Percentiles rank a stretch among this genome's conserved stretches.
Conservation (phyloP, 1,139 yeast species). For the Taphrina betulina region DNA sequence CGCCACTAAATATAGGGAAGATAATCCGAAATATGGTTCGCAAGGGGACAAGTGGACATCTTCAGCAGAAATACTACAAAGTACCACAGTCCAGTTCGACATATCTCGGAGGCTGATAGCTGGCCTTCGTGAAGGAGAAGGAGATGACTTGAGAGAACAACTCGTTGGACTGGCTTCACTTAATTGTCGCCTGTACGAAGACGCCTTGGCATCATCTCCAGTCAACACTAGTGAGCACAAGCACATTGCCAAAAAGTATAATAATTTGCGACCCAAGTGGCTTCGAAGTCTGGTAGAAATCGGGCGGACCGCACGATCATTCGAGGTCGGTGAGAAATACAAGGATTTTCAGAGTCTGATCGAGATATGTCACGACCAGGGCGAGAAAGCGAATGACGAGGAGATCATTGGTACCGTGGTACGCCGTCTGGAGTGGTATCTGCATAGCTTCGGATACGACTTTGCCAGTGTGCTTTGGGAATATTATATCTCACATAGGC, state of each 20-base stretch:
- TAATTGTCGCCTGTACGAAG: slow-evolving; percentile 42
- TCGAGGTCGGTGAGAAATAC: slow-evolving; percentile 65
- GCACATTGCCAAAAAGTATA: slow-evolving; percentile 35
- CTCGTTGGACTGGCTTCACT: slow-evolving; percentile 42
- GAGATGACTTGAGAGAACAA: slow-evolving; percentile 38
- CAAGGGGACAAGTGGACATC: slow-evolving; percentile 42
- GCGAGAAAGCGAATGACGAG: slow-evolving; percentile 36
- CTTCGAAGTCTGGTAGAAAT: slow-evolving; percentile 53
- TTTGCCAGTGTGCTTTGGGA: slow-evolving; percentile 69
- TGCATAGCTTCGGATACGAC: slow-evolving; percentile 61
- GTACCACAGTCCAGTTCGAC: slow-evolving; percentile 40
- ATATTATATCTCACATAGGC: slow-evolving; percentile 57
- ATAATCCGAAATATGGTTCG: slow-evolving; percentile 17
- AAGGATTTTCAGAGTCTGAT: slow-evolving; percentile 66
- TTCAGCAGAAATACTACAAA: slow-evolving; percentile 40
- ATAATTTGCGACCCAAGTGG: slow-evolving; percentile 52
- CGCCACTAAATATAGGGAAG: slow-evolving; percentile 41
- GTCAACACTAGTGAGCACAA: slow-evolving; percentile 12
- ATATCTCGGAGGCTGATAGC: slow-evolving; percentile 37
- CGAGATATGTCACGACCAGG: slow-evolving; percentile 47
- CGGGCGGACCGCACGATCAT: slow-evolving; percentile 55
- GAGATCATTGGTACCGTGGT: slow-evolving; percentile 42
- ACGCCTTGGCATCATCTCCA: slow-evolving; percentile 38
- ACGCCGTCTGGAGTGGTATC: slow-evolving; percentile 53
- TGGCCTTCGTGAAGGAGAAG: slow-evolving; percentile 19